Evolutionary conservation across 2,329 filamentous ascomycete species (phyloP), one percentile per base, ranked within the genome.

Genomic region (Ramichloridium luteum): DNA sequence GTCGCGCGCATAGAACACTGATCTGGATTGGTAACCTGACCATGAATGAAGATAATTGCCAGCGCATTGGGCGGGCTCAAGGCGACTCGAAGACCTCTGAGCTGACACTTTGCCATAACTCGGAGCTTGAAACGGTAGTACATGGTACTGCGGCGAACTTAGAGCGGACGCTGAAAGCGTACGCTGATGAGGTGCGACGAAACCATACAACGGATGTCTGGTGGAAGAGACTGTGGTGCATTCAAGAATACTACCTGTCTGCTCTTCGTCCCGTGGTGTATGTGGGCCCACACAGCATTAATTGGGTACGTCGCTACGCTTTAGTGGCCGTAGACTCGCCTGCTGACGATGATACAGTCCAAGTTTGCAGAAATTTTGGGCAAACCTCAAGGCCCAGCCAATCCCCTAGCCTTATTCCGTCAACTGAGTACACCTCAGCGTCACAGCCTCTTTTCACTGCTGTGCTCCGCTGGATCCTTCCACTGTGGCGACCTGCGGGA

Each of bases 161-260:
- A n/a, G n/a, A n/a, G n/a, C n/a, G n/a, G n/a, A n/a, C n/a, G n/a
- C n/a, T 23, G 20, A 23, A 23, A n/a, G n/a, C 8, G n/a, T 23
- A 8, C 20, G 8, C 8, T n/a, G 20, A 23, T n/a, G 20, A 23
- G n/a, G n/a, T 23, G n/a, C n/a, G 20, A 8, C 8, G n/a, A n/a
- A 23, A n/a, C 20, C 8, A n/a, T 8, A 8, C 20, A 8, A 23
- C n/a, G 20, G 36, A 45, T 16, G 36, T 43, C 6, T 47, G 43
- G 44, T 44, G 40, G 38, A 36, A 35, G 23, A 31, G 43, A 16
- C 35, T 47, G 9, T 45, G 44, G 44, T 35, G 38, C 15, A 38
- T 41, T 2, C 39, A 41, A 25, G 33, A 41, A n/a, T 39, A 35
- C 18, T 25, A 36, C 13, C 36, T 34, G 17, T 40, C 38, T 4